Evolutionary conservation across 106 monocot species (phyloP), one percentile per base, ranked within the genome.

Genomic region (Platanthera zijinensis): DNA sequence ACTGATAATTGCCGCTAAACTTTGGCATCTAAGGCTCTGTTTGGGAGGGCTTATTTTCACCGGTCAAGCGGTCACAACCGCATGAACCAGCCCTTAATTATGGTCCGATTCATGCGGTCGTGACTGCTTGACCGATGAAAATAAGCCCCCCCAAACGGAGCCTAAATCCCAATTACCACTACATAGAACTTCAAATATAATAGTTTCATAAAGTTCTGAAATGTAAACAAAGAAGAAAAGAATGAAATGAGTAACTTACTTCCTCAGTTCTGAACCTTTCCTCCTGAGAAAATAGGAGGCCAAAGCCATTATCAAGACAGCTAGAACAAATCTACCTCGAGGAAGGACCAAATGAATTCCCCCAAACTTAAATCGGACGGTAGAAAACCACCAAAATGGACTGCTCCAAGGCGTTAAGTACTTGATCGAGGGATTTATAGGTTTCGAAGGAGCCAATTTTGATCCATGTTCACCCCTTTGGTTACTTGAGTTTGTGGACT

Each of bases 361-460:
- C 17, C 87, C 84, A 74, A 81, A 80, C 52, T 85, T 93, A 70
- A 89, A 74, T 57, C 52, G 77, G 18, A 87, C 9, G 50, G 79
- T 85, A 39, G 52, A 78, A 50, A 81, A 88, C 86, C 90, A 86
- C 84, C 88, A 87, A 14, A 84, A 84, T 51, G 80, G 72, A 14
- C 51, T n/a, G 8, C 80, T 50, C 51, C 67, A 72, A 71, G 80
- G 68, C 19, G 73, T 54, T 49, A 88, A 52, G 14, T 7, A 66
- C 69, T 74, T 72, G 10, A 82, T 75, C 18, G 80, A 82, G 76
- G 80, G 54, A 52, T 61, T 64, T 53, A 56, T 47, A 47, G 77
- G 78, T 82, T 78, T 82, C 7, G 49, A 46, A 30, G 66, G n/a
- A 49, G 62, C 50, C 69, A 48, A 32, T 39, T 82, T 82, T 11